Conservation (phyloP, 2,329 filamentous ascomycete species). For the Cryphonectria parasitica region DNA sequence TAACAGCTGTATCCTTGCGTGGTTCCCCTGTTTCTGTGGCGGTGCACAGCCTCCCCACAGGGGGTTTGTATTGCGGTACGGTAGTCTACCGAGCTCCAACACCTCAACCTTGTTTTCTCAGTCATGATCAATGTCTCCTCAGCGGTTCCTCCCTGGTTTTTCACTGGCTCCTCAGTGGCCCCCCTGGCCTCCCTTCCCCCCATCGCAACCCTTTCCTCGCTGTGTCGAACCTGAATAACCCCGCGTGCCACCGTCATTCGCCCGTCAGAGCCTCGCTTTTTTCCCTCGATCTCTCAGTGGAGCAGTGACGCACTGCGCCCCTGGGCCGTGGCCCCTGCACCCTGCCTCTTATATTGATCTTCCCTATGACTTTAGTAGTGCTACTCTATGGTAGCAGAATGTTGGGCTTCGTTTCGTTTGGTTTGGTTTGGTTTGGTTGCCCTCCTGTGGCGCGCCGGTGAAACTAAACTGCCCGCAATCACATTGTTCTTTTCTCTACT, state of each 20-base stretch:
- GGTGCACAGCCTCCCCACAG: background rate
- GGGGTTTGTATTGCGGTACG: background rate
- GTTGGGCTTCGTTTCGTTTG: background rate
- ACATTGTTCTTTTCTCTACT: background rate
- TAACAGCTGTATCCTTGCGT: conserved; percentile 1
- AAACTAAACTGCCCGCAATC: background rate
- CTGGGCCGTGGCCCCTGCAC: conserved; percentile 6
- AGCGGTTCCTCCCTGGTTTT: background rate
- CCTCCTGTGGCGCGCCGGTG: background rate
- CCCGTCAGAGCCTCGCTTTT: conserved; percentile 2
- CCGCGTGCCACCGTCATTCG: conserved; percentile 11
- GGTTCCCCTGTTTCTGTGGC: conserved; percentile 6
- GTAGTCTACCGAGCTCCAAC: background rate
- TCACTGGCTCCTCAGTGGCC: background rate
- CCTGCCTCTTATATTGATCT: conserved; percentile 7
- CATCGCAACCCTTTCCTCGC: background rate
- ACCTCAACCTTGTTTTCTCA: background rate
- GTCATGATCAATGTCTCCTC: background rate
- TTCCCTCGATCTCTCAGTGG: conserved; percentile 12
- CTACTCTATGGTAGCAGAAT: background rate
- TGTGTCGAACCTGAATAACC: background rate
- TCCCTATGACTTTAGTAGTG: background rate
- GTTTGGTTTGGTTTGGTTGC: conserved; percentile 3
- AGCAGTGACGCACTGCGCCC: conserved; percentile 21
- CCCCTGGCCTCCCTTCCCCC: background rate